A percentile compares a stretch with the other conserved stretches of the same genome.
Conservation (phyloP, 2,329 filamentous ascomycete genomes). For the Scedosporium minutisporum region DNA sequence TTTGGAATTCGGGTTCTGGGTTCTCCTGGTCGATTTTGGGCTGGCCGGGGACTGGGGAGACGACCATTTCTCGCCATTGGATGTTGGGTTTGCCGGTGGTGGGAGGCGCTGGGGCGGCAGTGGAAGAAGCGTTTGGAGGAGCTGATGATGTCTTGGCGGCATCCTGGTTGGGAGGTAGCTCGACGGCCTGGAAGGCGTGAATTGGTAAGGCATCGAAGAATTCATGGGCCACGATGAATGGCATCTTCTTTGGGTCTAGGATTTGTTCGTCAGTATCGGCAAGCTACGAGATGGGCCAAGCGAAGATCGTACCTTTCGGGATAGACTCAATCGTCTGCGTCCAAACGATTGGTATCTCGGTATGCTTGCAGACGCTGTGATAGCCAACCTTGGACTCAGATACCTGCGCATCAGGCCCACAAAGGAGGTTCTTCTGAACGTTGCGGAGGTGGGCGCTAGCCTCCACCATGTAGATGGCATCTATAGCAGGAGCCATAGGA, state of each 20-base stretch:
- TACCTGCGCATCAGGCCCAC: slow-evolving; percentile 58
- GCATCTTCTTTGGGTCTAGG: slow-evolving; percentile 57
- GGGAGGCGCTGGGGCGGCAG: slow-evolving; percentile 22
- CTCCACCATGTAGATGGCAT: slow-evolving; percentile 89
- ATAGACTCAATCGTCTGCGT: slow-evolving; percentile 81
- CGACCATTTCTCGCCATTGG: slow-evolving; percentile 78
- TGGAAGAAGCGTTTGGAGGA: slow-evolving; percentile 28
- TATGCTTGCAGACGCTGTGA: slow-evolving; percentile 67
- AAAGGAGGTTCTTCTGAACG: slow-evolving; percentile 73
- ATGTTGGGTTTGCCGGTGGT: slow-evolving; percentile 19
- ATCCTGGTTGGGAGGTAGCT: slow-evolving; percentile 18
- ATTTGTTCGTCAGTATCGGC: neutral
- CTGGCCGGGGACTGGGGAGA: slow-evolving; percentile 55
- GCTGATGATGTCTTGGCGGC: slow-evolving; percentile 26
- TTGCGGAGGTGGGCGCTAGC: slow-evolving; percentile 72
- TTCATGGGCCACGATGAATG: slow-evolving; percentile 93
- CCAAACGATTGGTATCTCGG: slow-evolving; percentile 71
- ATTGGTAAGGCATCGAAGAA: slow-evolving; percentile 98
- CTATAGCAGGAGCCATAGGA: slow-evolving; percentile 67
- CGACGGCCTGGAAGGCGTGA: slow-evolving; percentile 79
- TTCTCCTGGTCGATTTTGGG: slow-evolving; percentile 41
- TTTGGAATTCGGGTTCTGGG: slow-evolving; percentile 71
- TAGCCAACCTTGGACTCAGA: slow-evolving; percentile 64
- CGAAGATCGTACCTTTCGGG: slow-evolving; percentile 46
- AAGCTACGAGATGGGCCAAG: neutral